Percentiles rank a stretch among this genome's conserved stretches.
Conservation (phyloP, 306 rosid species). For the Sechiopsis laciniata region DNA sequence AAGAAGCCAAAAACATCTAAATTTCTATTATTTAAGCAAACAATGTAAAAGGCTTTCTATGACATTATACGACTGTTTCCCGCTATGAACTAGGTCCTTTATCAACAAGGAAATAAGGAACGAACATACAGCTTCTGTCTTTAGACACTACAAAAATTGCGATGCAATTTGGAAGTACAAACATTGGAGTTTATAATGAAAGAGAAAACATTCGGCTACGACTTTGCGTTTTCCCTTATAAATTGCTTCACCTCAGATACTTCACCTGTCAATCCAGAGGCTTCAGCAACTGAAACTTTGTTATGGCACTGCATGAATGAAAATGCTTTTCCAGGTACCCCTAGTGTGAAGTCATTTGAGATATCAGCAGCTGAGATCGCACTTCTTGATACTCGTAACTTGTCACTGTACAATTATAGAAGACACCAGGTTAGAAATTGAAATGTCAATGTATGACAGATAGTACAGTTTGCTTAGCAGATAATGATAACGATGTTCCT, state of each 20-base stretch:
- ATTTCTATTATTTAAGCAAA: not conserved
- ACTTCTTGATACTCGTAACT: conserved; percentile 73
- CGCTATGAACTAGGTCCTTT: not conserved
- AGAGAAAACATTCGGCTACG: conserved; percentile 16
- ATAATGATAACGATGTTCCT: not conserved
- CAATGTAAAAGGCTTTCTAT: not conserved
- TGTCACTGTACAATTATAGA: conserved; percentile 51
- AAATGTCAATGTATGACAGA: not conserved
- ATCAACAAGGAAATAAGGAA: not conserved
- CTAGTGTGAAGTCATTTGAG: conserved; percentile 67
- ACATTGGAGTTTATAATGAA: not conserved
- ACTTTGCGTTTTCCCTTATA: conserved; percentile 57
- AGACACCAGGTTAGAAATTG: not conserved
- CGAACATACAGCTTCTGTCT: conserved; percentile 4
- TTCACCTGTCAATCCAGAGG: conserved; percentile 68
- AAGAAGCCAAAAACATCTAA: not conserved
- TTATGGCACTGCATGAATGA: conserved; percentile 70
- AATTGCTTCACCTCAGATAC: conserved; percentile 64
- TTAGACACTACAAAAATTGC: conserved; percentile 7
- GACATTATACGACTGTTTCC: not conserved
- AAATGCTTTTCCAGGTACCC: conserved; percentile 59
- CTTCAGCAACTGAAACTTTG: conserved; percentile 71
- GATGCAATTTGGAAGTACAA: conserved; percentile 4
- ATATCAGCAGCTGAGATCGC: conserved; percentile 74
- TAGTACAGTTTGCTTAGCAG: not conserved